These are phyloP conservation scores for Tricholoma matsutake DNA, from an alignment of 768 basidiomycete species.

Conservation along the genomic window DNA sequence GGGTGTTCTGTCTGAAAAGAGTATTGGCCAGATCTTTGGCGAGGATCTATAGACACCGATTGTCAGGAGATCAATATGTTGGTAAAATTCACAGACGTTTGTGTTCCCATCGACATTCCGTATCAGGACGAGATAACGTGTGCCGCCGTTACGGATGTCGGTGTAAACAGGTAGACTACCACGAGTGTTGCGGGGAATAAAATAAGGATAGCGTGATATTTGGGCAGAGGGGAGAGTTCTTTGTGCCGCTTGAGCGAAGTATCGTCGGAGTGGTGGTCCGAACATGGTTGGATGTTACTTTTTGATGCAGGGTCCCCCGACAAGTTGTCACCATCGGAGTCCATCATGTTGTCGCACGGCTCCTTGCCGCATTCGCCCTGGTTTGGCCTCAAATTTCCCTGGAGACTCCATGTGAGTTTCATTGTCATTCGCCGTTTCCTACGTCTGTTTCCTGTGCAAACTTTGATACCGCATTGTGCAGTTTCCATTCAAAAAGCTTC, in stretches of 20 bases:
- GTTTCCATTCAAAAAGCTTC: conserved; percentile 16
- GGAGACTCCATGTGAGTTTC: too few relatives aligned
- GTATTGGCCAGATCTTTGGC: conserved; percentile 51
- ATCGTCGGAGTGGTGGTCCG: background rate
- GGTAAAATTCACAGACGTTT: conserved; percentile 40
- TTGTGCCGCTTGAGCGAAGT: conserved; percentile 4
- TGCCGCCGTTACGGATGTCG: conserved; percentile 65
- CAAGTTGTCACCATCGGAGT: background rate
- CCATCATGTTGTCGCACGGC: background rate
- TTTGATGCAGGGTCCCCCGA: background rate
- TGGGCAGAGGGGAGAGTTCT: conserved; percentile 14
- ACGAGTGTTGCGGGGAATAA: conserved; percentile 61
- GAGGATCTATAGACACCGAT: conserved; percentile 41
- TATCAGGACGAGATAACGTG: conserved; percentile 54
- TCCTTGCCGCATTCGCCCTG: background rate
- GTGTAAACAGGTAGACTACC: conserved; percentile 75
- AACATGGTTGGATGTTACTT: too few relatives aligned
- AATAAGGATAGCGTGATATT: conserved; percentile 39
- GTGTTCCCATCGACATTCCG: conserved; percentile 67
- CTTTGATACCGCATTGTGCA: conserved; percentile 14
- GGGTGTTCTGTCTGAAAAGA: conserved; percentile 47
- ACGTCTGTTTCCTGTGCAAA: conserved; percentile 14
- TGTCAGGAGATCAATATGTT: background rate
- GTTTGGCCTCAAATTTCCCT: background rate
- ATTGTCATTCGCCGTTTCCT: conserved; percentile 6